These are phyloP conservation scores for Alternaria triticina DNA, from an alignment of 2,329 filamentous ascomycete species.

Conservation along the genomic window DNA sequence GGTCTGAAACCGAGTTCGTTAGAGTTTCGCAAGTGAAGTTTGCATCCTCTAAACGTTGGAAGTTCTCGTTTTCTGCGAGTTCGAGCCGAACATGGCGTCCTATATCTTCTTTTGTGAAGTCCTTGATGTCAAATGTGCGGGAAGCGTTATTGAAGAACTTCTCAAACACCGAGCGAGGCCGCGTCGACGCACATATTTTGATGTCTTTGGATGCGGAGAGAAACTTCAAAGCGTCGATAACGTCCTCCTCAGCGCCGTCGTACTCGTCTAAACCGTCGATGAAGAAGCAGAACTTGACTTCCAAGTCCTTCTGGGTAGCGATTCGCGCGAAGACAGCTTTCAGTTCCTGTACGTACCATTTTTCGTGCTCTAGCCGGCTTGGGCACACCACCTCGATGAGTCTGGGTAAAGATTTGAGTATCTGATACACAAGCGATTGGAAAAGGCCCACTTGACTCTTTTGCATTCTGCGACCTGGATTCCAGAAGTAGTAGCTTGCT, in stretches of 20 bases:
- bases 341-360: slow-evolving; percentile 9
- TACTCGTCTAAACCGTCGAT: not conserved
- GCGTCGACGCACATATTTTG: slow-evolving; percentile 15
- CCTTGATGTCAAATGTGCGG: not conserved
- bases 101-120: slow-evolving; percentile 3
- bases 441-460: slow-evolving; percentile 14
- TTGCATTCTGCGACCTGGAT: slow-evolving; percentile 17
- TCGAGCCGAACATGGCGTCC: not conserved
- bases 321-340: slow-evolving; percentile 4
- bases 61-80: not conserved
- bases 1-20: slow-evolving; percentile 3
- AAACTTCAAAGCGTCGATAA: slow-evolving; percentile 2
- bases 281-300: slow-evolving; percentile 17
- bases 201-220: not conserved
- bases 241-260: slow-evolving; percentile 3
- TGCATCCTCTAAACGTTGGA: not conserved
- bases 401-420: slow-evolving; percentile 12
- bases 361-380: slow-evolving; percentile 8
- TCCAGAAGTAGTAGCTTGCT: slow-evolving; percentile 31
- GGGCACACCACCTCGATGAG: slow-evolving; percentile 8
- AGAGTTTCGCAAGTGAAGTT: not conserved
- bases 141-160: not conserved
- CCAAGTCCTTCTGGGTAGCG: not conserved
- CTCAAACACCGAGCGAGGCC: slow-evolving; percentile 12
- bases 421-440: slow-evolving; percentile 16